These are phyloP conservation scores for Boletus pseudo-olivaceus DNA, from an alignment of 768 basidiomycete genomes.

Conservation along the genomic window DNA sequence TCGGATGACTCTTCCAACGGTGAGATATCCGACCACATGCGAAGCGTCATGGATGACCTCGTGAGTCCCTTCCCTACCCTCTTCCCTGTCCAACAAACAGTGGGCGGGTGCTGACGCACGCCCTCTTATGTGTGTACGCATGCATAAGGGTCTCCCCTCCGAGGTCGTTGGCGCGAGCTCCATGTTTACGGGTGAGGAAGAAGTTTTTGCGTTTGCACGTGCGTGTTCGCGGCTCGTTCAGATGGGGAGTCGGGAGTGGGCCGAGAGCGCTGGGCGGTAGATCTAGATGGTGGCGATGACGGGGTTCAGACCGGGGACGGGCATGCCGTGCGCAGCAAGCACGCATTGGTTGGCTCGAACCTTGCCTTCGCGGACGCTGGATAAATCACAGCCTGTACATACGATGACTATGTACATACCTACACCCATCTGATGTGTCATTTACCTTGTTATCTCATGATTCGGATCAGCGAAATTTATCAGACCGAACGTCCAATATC, in stretches of 20 bases:
- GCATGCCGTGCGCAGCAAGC: background rate
- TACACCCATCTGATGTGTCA: background rate
- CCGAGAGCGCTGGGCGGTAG: constrained; percentile 39
- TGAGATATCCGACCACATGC: constrained; percentile 78
- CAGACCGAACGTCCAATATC: background rate
- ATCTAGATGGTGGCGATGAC: background rate
- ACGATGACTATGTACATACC: background rate
- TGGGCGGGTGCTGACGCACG: background rate
- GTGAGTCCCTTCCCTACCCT: constrained; percentile 38
- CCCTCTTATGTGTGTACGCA: background rate
- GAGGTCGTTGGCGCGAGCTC: constrained; percentile 78
- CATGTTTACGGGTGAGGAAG: constrained; percentile 96
- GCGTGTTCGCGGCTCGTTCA: constrained; percentile 85
- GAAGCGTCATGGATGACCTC: constrained; percentile 93
- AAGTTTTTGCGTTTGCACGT: constrained; percentile 94
- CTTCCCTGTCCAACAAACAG: background rate
- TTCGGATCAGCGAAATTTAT: background rate
- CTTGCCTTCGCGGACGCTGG: background rate
- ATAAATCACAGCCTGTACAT: background rate
- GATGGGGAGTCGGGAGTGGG: constrained; percentile 92
- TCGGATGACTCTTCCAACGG: constrained; percentile 56
- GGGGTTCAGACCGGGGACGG: background rate
- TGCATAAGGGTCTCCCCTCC: constrained; percentile 64
- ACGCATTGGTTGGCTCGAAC: background rate
- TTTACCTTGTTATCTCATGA: background rate